Evolutionary conservation across 371 early-diverging fungal genomes (phyloP), one percentile per base, ranked within the genome.

Genomic region (Rhizopus delemar): DNA sequence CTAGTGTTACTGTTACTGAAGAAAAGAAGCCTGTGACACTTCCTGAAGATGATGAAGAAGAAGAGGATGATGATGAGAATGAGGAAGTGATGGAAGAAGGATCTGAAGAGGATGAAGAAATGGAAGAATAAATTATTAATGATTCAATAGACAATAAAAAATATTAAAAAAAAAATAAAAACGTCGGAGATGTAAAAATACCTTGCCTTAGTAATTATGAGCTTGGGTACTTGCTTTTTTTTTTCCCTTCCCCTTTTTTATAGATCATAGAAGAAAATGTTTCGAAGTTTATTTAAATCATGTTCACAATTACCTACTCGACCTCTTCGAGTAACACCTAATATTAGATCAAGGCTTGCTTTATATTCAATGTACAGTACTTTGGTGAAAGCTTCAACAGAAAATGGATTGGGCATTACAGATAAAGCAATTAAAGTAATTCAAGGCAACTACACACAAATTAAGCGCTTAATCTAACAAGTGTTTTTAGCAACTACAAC

Each of bases 401-500:
- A 64, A 35, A 66, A 69, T 58, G 79, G 79, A 3, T 34, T 79
- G 2, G 69, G 62, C 13, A 70, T 79, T 36, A 69, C 79, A 8
- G 72, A 75, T 16, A 66, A 54, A 51, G 79, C 79, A 11, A 36
- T 79, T 34, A 71, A 79, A 67, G 79, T 75, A 70, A 51, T 12
- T 22, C 2, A 22, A 1, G 22, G 22, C 22, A 22, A 22, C 22
- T 22, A 22, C 22, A 22, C 22, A 22, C 22, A 22, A 22, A 22
- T 1, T 22, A 22, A 22, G 22, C 2, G 22, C 22, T 22, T 22
- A 22, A 22, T 22, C 22, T 36, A 36, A 16, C 33, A 12, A 33
- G 22, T 31, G 22, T 22, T 22, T 22, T 22, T 68, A 92, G 90
- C 87, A 86, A 86, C 63, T 90, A 58, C 78, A 84, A 65, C 63